phyloP scores from a whole-genome alignment of 176 grass and related monocot species.

The Zoysia pacifica region DNA sequence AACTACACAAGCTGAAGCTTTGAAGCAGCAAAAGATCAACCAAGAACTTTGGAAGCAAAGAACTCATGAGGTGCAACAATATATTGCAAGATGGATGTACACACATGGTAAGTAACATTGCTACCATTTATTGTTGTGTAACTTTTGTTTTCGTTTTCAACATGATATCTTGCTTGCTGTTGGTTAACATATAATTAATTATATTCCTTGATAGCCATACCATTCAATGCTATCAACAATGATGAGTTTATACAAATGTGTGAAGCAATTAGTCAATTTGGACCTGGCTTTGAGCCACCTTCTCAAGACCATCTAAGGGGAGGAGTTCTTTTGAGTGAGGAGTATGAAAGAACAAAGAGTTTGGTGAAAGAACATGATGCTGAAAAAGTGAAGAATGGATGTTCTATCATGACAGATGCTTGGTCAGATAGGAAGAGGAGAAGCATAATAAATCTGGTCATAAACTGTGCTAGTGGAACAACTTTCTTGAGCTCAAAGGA shows the following conservation, averaged over 20 bases:
- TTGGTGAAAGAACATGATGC: slow-evolving; percentile 1
- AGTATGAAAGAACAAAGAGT: slow-evolving; percentile 6
- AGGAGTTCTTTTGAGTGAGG: background rate
- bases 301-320: background rate
- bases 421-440: slow-evolving; percentile 25
- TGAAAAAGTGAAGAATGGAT: slow-evolving; percentile 7
- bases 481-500: background rate
- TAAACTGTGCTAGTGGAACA: background rate
- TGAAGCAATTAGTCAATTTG: background rate
- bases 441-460: background rate
- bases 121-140: no score
- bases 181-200: background rate
- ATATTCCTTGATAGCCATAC: background rate
- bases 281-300: background rate
- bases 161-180: no score
- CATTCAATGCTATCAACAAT: background rate
- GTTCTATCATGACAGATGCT: slow-evolving; percentile 1
- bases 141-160: no score
- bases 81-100: no score
- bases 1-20: background rate
- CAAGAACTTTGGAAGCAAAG: background rate
- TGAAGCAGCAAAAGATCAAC: slow-evolving; percentile 4
- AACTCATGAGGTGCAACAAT: no score
- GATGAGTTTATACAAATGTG: background rate
- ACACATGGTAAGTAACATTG: no score